A percentile compares a stretch with the other conserved stretches of the same genome.
phyloP scores from a whole-genome alignment of 768 basidiomycete species.

The Podaxis sp. region DNA sequence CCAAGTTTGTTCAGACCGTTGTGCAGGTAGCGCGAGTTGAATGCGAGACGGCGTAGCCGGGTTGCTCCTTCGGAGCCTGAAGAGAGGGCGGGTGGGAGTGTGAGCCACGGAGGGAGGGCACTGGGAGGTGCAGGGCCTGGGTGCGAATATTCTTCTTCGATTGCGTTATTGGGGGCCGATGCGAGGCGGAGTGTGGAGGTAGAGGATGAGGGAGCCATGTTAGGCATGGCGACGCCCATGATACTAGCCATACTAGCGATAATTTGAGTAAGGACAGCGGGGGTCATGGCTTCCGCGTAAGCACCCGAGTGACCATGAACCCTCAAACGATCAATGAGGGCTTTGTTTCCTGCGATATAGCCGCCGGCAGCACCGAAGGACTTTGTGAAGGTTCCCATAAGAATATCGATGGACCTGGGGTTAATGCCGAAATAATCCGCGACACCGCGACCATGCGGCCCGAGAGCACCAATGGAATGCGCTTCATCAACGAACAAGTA shows the following conservation, averaged over 20 bases:
- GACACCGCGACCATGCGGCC: constrained; percentile 92
- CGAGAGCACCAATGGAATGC: constrained; percentile 94
- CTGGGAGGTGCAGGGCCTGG: constrained; percentile 68
- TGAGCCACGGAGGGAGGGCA: constrained; percentile 73
- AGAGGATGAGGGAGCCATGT: constrained; percentile 28
- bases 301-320: constrained; percentile 74
- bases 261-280: constrained; percentile 87
- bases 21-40: constrained; percentile 92
- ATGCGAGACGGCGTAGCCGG: constrained; percentile 84
- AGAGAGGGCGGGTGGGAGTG: constrained; percentile 63
- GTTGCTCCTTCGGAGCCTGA: constrained; percentile 82
- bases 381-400: constrained; percentile 99
- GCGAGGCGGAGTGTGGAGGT: constrained; percentile 21
- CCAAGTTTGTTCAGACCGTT: constrained; percentile 84
- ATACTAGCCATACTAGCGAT: constrained; percentile 93
- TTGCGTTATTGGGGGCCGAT: constrained; percentile 23
- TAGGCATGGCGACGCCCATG: constrained; percentile 69
- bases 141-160: constrained; percentile 38
- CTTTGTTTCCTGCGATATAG: constrained; percentile 84
- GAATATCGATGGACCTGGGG: constrained; percentile 79
- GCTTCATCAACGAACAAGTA: constrained; percentile 96
- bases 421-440: constrained; percentile 89
- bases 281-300: constrained; percentile 90
- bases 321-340: constrained; percentile 77
- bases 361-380: constrained; percentile 94